Evolutionary conservation across 192 early-diverging fungal species (phyloP), one percentile per base, ranked within the genome.

Genomic region (Cetraspora pellucida): DNA sequence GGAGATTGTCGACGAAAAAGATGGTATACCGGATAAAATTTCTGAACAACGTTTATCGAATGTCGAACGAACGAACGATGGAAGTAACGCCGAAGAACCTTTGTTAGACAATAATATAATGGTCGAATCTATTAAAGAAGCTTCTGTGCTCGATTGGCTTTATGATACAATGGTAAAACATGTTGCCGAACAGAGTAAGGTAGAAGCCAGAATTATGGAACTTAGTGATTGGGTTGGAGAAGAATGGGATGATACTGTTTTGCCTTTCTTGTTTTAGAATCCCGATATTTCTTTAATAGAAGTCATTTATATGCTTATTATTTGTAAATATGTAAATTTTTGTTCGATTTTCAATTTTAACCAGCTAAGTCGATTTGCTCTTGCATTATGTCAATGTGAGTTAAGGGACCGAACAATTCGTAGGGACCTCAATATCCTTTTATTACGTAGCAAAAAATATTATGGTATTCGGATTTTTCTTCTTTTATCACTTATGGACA

Each of bases 61-160:
- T 14, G 30, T 23, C 11, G 23, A 28, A 57, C 47, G 16, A 10
- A 7, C 31, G 9, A 52, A 19, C 1, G 14, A 10, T 14, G 28
- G 30, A 11, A 58, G 1, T 8, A 28, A 72, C 8, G 70, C 27
- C 25, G 28, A 55, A 17, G 54, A 72, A 30, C 2, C 54, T 17
- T 58, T 72, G 49, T 52, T 72, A 27, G 70, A 72, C 11, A 72
- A 43, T 31, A 61, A 63, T 50, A 49, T 16, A 8, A 30, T 75
- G 19, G 74, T 75, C 8, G 74, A 63, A 49, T 43, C n/a, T 50
- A 46, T 37, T 27, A 64, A 60, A 50, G 74, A 75, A 64, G 74
- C 74, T 13, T 75, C 74, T 64, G 74, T 75, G 16, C 45, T 75
- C 1, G 74, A 75, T 63, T 75, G 74, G 74, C 60, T 75, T 49